Conservation (phyloP, 768 basidiomycete species). For the Phylloporus sp. region DNA sequence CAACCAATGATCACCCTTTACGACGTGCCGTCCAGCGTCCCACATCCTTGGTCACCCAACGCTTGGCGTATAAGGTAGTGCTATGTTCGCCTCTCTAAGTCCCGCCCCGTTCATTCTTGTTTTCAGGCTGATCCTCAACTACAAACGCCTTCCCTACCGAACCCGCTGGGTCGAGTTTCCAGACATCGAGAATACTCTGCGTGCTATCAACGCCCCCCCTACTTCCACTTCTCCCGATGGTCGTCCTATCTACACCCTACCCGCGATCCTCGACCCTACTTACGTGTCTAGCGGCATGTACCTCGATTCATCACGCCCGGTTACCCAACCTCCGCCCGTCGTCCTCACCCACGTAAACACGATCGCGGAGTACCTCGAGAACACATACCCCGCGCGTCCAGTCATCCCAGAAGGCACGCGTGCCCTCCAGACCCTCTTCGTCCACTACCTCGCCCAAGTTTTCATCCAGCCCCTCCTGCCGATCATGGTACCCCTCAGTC, state of each 20-base stretch:
- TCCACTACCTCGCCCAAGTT: constrained; percentile 62
- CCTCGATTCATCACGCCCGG: constrained; percentile 4
- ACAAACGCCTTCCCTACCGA: constrained; percentile 63
- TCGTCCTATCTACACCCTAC: constrained; percentile 60
- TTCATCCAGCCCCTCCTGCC: constrained; percentile 62
- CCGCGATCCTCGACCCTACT: constrained; percentile 59
- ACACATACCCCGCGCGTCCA: constrained; percentile 60
- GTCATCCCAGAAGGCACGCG: constrained; percentile 67
- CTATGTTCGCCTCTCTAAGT: neutral
- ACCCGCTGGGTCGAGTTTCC: constrained; percentile 69
- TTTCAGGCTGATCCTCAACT: constrained; percentile 69
- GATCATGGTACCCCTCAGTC: constrained; percentile 65
- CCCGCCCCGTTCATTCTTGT: neutral
- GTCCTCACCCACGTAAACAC: constrained; percentile 54
- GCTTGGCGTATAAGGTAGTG: constrained; percentile 65
- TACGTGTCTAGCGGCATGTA: neutral
- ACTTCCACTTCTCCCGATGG: constrained; percentile 51
- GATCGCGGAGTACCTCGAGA: constrained; percentile 72
- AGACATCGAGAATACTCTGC: constrained; percentile 59
- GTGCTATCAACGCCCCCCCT: constrained; percentile 55
- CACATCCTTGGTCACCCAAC: constrained; percentile 74
- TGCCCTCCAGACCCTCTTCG: constrained; percentile 64
- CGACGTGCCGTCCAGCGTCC: constrained; percentile 54
- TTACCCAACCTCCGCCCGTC: constrained; percentile 40
- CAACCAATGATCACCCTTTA: constrained; percentile 58